Conservation (phyloP, 2,329 filamentous ascomycete species). For the Colletotrichum simmondsii region DNA sequence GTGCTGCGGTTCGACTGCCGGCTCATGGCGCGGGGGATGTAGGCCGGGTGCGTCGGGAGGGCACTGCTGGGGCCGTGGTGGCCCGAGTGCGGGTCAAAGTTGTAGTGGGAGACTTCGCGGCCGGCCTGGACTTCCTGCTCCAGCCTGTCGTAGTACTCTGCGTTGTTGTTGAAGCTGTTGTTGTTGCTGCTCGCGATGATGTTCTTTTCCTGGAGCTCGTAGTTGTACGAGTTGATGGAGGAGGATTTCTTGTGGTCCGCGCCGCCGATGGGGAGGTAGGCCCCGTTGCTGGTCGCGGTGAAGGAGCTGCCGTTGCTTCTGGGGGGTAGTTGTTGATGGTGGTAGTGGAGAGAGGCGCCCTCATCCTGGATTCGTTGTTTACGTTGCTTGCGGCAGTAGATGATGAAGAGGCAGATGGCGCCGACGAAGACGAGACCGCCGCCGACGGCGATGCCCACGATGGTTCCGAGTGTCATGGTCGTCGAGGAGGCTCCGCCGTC, state of each 20-base stretch:
- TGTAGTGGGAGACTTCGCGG: slow-evolving; percentile 37
- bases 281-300: slow-evolving; percentile 34
- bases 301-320: slow-evolving; percentile 30
- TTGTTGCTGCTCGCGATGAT: slow-evolving; percentile 35
- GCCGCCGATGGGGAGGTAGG: slow-evolving; percentile 34
- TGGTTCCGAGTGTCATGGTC: slow-evolving; percentile 58
- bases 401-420: slow-evolving; percentile 53
- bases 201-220: slow-evolving; percentile 35
- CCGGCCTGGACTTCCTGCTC: slow-evolving; percentile 42
- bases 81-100: slow-evolving; percentile 40
- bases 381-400: slow-evolving; percentile 60
- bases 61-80: slow-evolving; percentile 41
- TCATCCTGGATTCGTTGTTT: slow-evolving; percentile 42
- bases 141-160: slow-evolving; percentile 53
- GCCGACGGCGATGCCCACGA: slow-evolving; percentile 64
- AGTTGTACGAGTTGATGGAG: slow-evolving; percentile 36
- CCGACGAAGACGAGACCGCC: slow-evolving; percentile 55
- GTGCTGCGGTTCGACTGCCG: slow-evolving; percentile 35
- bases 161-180: slow-evolving; percentile 43
- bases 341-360: slow-evolving; percentile 30
- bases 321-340: background rate
- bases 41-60: slow-evolving; percentile 61
- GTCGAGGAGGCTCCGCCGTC: slow-evolving; percentile 41
- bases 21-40: slow-evolving; percentile 52
- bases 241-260: slow-evolving; percentile 41